Base-by-base conservation (phyloP, 2,329 filamentous ascomycete genomes). In the Colletotrichum liaoningense region DNA sequence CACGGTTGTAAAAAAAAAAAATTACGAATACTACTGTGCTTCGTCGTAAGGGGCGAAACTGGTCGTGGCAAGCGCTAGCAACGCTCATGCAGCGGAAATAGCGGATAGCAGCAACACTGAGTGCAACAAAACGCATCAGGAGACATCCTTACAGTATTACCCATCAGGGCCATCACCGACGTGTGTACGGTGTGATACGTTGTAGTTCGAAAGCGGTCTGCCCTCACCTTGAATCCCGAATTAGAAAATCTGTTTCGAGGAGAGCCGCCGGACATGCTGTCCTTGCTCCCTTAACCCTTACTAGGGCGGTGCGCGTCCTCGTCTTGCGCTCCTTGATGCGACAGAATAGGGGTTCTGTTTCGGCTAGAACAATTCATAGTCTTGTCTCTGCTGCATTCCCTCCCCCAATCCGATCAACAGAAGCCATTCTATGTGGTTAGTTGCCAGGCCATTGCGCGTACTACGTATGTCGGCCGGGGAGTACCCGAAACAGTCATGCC, bases 271-370 rank as follows among this genome's bases (percentile, higher is more conserved):
- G 54, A 30, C 38, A 38, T 30, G 42, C 58, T 62, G 35, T 8
- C 58, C 58, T 38, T 35, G 22, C 42, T 46, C 42, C 35, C 38
- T 9, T 4, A 62, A 62, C 46, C 60, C 38, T 46, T 63, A 63
- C 42, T 63, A 63, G 42, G 63, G 56, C 35, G 69, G 64, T 30
- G 42, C 52, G 57, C 56, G 55, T 52, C 33, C 38, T 71, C 33
- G 55, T 55, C 52, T 38, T 22, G 16, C 30, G 28, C 63, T 71
- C 46, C 28, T 28, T 46, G 33, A 46, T 56, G 63, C 56, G 55
- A 64, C 66, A 49, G n/a, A 28, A 65, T 60, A 65, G 66, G 70
- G 66, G 66, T 60, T 64, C 52, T 70, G 70, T 73, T 73, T 73
- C 70, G 67, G 67, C 70, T 65, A 65, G 70, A 33, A 73, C 66